Percentiles rank a stretch among this genome's conserved stretches.
phyloP scores from a whole-genome alignment of 2,329 filamentous ascomycete genomes.

The Colletotrichum scovillei region DNA sequence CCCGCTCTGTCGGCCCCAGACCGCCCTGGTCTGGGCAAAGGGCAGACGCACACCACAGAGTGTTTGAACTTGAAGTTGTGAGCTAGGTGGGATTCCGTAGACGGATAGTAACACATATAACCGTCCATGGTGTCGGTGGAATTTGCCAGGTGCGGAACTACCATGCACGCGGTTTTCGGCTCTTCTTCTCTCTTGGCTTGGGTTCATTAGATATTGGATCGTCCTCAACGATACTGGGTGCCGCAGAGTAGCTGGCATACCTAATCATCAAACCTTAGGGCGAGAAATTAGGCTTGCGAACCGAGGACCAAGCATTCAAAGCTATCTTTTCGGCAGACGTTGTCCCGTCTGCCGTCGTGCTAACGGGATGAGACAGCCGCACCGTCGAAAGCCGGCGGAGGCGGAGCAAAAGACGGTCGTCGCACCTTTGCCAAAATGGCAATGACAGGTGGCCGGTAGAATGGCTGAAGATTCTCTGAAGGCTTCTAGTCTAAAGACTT shows the following conservation, averaged over 20 bases:
- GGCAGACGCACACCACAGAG: background rate
- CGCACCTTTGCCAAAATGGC: background rate
- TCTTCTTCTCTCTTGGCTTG: background rate
- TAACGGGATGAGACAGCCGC: background rate
- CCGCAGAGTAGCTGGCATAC: background rate
- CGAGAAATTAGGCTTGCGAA: background rate
- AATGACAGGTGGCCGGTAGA: background rate
- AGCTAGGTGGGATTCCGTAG: background rate
- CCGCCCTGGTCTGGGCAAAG: constrained; percentile 7
- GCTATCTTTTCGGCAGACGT: constrained; percentile 2
- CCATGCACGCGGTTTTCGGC: background rate
- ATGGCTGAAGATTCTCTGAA: background rate
- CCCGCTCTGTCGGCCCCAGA: constrained; percentile 25
- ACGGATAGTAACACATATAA: background rate
- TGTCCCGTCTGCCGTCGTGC: constrained; percentile 4
- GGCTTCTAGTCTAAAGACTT: constrained; percentile 12
- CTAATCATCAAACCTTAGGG: background rate
- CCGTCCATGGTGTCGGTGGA: background rate
- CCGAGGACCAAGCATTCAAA: background rate
- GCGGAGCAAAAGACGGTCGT: background rate
- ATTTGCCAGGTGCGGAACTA: background rate
- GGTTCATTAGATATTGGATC: background rate
- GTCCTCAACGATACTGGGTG: background rate
- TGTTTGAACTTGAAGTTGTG: background rate
- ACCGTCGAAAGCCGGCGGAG: background rate